Conservation (phyloP, 164 flowering plant species). For the Aristolochia californica region DNA sequence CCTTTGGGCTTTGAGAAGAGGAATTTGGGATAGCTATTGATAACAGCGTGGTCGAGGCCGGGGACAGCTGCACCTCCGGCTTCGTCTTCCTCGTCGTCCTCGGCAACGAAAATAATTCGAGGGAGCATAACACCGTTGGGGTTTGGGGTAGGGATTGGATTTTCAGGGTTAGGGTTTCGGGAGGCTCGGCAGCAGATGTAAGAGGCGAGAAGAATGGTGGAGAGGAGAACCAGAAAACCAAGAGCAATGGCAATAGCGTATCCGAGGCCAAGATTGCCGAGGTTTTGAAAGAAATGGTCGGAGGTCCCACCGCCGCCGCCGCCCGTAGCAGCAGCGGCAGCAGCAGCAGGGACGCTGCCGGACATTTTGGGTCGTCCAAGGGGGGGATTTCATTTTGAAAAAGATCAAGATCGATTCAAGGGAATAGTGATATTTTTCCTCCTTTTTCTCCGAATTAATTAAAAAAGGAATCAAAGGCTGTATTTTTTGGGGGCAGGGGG, state of each 20-base stretch:
- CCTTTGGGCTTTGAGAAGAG: slow-evolving; percentile 22
- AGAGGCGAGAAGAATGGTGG: slow-evolving; percentile 42
- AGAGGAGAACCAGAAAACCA: slow-evolving; percentile 48
- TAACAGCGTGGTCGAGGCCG: slow-evolving; percentile 39
- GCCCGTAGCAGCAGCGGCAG: too few species aligned
- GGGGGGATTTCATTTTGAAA: slow-evolving; percentile 9
- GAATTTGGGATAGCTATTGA: slow-evolving; percentile 49
- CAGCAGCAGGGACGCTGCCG: slow-evolving; percentile 1
- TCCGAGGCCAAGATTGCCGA: slow-evolving; percentile 39
- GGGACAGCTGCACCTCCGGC: slow-evolving; percentile 13
- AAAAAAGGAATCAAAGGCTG: background rate
- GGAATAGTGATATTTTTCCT: background rate
- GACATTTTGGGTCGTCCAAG: slow-evolving; percentile 7
- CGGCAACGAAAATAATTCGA: slow-evolving; percentile 41
- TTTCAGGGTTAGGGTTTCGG: background rate
- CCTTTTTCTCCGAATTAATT: background rate
- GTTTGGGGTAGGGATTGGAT: slow-evolving; percentile 2
- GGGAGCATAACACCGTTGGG: slow-evolving; percentile 32
- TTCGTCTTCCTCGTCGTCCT: slow-evolving; percentile 23
- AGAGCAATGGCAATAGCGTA: slow-evolving; percentile 47
- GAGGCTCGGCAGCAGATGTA: slow-evolving; percentile 37
- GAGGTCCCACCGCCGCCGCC: slow-evolving; percentile 5
- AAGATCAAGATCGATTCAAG: background rate
- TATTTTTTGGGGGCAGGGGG: slow-evolving; percentile 8
- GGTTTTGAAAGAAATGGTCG: slow-evolving; percentile 12